These are phyloP conservation scores for Agrostemma githago DNA, from an alignment of 148 eudicot species.

Conservation along the genomic window DNA sequence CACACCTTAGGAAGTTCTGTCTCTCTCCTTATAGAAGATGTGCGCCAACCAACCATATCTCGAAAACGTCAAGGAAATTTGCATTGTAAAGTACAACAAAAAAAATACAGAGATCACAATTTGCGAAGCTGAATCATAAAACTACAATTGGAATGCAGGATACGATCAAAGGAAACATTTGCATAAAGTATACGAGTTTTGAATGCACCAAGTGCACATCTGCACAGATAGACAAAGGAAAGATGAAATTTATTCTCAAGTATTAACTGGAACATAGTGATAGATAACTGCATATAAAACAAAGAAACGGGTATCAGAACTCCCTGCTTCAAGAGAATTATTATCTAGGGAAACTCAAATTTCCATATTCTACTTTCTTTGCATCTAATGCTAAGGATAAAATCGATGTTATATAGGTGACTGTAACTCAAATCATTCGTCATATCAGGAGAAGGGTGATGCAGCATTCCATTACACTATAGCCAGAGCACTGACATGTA, in stretches of 20 bases:
- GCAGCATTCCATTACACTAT: constrained; percentile 2
- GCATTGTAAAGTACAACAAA: constrained; percentile 7
- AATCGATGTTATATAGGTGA: neutral
- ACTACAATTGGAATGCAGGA: constrained; percentile 68
- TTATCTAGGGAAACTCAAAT: neutral
- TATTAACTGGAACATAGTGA: constrained; percentile 5
- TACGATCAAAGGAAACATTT: constrained; percentile 90
- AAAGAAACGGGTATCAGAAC: neutral
- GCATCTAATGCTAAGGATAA: neutral
- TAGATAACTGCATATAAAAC: neutral
- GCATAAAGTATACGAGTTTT: constrained; percentile 84
- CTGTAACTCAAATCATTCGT: constrained; percentile 1
- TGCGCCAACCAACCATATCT: constrained; percentile 99
- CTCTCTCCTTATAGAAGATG: constrained; percentile 93
- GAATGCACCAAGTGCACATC: constrained; percentile 90
- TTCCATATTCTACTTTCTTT: neutral
- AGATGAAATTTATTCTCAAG: constrained; percentile 15
- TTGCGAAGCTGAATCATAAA: neutral
- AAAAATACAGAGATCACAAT: constrained; percentile 1
- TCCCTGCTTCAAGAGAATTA: neutral
- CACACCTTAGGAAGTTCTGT: constrained; percentile 77
- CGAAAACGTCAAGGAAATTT: constrained; percentile 35
- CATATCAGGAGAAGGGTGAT: constrained; percentile 7
- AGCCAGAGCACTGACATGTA: constrained; percentile 1
- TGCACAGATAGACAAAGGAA: constrained; percentile 36